Evolutionary conservation across 2,329 filamentous ascomycete species (phyloP).

Genomic region (Lachnellula cervina): DNA sequence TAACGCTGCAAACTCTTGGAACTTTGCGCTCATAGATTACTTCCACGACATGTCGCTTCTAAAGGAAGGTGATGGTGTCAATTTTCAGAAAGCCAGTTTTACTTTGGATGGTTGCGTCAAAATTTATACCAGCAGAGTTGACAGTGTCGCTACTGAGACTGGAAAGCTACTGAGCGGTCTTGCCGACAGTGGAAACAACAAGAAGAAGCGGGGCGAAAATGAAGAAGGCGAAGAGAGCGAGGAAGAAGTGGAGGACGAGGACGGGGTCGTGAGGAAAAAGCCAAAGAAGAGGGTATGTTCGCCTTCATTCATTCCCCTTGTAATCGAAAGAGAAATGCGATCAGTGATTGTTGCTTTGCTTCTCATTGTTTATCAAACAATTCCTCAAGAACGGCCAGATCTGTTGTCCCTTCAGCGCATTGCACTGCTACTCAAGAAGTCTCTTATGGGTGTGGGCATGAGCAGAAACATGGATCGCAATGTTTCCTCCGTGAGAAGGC

Average conservation of each 20-base stretch:
- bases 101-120: conserved; percentile 98
- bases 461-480: no score
- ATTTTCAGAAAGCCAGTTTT: conserved; percentile 97
- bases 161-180: conserved; percentile 90
- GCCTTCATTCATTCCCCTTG: background rate
- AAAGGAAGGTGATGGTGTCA: conserved; percentile 94
- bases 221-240: conserved; percentile 63
- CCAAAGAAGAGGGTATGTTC: conserved; percentile 66
- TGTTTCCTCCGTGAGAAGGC: no score
- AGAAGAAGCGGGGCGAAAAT: conserved; percentile 65
- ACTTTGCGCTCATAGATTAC: conserved; percentile 99
- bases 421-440: no score
- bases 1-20: conserved; percentile 97
- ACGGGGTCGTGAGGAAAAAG: conserved; percentile 52
- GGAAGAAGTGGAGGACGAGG: conserved; percentile 54
- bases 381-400: no score
- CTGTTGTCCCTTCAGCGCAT: no score
- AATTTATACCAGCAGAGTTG: conserved; percentile 97
- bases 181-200: conserved; percentile 74
- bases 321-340: background rate
- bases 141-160: conserved; percentile 96
- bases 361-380: no score
- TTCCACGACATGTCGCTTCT: conserved; percentile 98
- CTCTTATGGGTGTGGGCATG: no score
- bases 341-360: no score